Evolutionary conservation across 1,284 basidiomycete species (phyloP), one percentile per base, ranked within the genome.

Genomic region (Tilletia horrida): DNA sequence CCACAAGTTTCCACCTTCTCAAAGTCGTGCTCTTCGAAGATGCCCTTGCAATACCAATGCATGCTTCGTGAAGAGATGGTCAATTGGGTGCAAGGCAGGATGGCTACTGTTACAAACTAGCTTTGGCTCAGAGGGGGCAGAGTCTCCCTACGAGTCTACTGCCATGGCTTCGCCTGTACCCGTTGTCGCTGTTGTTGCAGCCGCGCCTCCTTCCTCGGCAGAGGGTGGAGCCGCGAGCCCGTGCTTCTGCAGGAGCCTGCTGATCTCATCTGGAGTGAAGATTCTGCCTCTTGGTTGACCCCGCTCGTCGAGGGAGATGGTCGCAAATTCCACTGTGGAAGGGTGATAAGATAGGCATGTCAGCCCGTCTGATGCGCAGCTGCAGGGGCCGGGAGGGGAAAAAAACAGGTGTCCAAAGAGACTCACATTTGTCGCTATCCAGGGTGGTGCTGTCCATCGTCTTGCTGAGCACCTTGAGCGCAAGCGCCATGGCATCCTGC

Each of bases 371-470:
- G n/a, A 52, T 48, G 45, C 45, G 16, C 16, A 18, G 13, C 23
- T n/a, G n/a, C 16, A 68, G n/a, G 16, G 35, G 23, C 48, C 47
- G 31, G 42, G 16, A 21, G 3, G 14, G 25, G 3, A 23, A 29
- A 25, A n/a, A 13, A 11, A 40, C 23, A 29, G 63, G 29, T 44
- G 23, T 21, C 16, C 2, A 14, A 27, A 25, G 2, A 52, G 8
- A 74, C 73, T 65, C 66, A 75, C 73, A 66, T 71, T 80, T 79
- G 45, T 81, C 79, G 63, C 76, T 76, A 57, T 93, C 91, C 71
- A 99, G 84, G 64, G 92, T 94, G 35, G 95, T 97, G 73, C 92
- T 93, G 82, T 99, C 95, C 94, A 98, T 97, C 61, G 95, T 97
- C 87, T 97, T 98, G 86, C 93, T 94, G 89, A 99, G 92, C 65